phyloP scores from a whole-genome alignment of 1,284 basidiomycete genomes.

The Ceratobasidium sp. region DNA sequence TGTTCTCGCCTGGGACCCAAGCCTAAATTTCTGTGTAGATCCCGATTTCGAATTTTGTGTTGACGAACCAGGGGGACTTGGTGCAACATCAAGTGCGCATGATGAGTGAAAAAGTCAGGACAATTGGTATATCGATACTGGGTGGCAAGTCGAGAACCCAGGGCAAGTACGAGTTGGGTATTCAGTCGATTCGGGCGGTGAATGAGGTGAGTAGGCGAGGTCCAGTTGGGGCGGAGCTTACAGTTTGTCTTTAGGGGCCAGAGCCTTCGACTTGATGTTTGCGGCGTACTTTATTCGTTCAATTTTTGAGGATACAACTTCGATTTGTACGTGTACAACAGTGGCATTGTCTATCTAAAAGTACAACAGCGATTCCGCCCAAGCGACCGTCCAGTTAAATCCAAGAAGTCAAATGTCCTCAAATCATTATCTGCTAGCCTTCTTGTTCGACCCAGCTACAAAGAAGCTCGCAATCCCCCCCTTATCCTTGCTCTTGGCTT shows the following conservation, averaged over 20 bases:
- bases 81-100: slow-evolving; percentile 69
- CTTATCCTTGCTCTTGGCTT: slow-evolving; percentile 51
- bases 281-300: background rate
- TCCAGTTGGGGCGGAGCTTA: background rate
- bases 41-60: slow-evolving; percentile 79
- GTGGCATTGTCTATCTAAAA: slow-evolving; percentile 30
- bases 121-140: slow-evolving; percentile 81
- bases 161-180: slow-evolving; percentile 75
- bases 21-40: slow-evolving; percentile 59
- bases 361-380: slow-evolving; percentile 17
- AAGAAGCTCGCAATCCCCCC: slow-evolving; percentile 82
- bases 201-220: slow-evolving; percentile 55
- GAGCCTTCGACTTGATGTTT: background rate
- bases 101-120: slow-evolving; percentile 75
- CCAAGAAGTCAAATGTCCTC: slow-evolving; percentile 13
- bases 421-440: background rate
- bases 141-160: slow-evolving; percentile 75
- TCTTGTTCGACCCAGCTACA: slow-evolving; percentile 45
- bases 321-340: slow-evolving; percentile 30
- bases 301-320: slow-evolving; percentile 8
- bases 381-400: slow-evolving; percentile 22
- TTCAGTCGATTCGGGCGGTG: slow-evolving; percentile 71
- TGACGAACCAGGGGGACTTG: slow-evolving; percentile 83
- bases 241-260: background rate
- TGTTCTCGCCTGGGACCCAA: slow-evolving; percentile 5